Evolutionary conservation across 768 basidiomycete species (phyloP), one percentile per base, ranked within the genome.

Genomic region (Russula earlei): DNA sequence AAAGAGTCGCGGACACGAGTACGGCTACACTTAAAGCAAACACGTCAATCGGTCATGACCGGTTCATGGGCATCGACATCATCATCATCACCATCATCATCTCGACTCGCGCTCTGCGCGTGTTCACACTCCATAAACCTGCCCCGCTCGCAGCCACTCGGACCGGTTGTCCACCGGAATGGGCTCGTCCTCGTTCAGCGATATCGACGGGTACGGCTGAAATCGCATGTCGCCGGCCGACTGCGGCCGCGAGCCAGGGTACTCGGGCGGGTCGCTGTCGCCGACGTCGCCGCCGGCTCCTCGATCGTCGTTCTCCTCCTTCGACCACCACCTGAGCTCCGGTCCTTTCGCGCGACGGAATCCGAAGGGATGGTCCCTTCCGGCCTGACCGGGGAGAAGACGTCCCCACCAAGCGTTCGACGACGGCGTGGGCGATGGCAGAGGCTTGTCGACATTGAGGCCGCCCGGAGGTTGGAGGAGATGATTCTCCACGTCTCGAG

Each of bases 131-230:
- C 31, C 15, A 43, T 48, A 22, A 37, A 36, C 50, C 55, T 55
- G 52, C 52, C n/a, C 55, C 27, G 67, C 67, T 29, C 56, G 60
- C 36, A 69, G 60, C 67, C 67, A 68, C 61, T 80, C 68, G 5
- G 77, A 79, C 37, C 71, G 65, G 38, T 68, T 68, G 27, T 80
- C 76, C 55, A 75, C 72, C 9, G 80, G 78, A 48, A 85, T 78
- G 6, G 83, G 82, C 58, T 74, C 62, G 66, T 85, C 77, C 42
- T 77, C 70, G 62, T 85, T 68, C 5, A 66, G 64, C 34, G 75
- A 69, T 45, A 62, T 66, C 46, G 51, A 77, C 75, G 67, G 81
- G 79, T 19, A 7, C 17, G 25, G 46, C 10, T 40, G 15, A 22
- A 24, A 22, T 20, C 29, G 41, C 45, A 45, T n/a, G 41, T 47